Evolutionary conservation across 2,329 filamentous ascomycete species (phyloP).

Genomic region (Botrytis squamosa): DNA sequence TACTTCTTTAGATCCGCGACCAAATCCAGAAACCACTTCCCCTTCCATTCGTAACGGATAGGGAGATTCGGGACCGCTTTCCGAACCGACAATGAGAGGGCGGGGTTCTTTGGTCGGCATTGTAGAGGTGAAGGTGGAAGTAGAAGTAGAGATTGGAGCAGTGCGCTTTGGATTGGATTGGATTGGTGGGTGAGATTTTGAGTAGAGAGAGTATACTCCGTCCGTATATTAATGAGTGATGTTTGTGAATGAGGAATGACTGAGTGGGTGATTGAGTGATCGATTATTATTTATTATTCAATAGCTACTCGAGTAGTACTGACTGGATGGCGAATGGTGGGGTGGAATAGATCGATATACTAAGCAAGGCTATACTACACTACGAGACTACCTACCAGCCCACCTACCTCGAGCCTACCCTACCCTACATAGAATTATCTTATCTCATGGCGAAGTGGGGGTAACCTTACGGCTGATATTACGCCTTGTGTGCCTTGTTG

Average conservation of each 20-base stretch:
- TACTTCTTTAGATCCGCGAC: conserved; percentile 89
- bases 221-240: neutral
- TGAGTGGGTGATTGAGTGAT: neutral
- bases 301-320: neutral
- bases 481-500: neutral
- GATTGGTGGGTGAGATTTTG: neutral
- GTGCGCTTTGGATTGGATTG: neutral
- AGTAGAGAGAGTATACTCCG: neutral
- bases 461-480: neutral
- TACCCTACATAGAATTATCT: neutral
- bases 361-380: conserved; percentile 6
- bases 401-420: no score
- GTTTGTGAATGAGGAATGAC: neutral
- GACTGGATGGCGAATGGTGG: neutral
- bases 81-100: conserved; percentile 69
- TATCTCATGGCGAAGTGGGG: neutral
- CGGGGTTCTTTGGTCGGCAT: conserved; percentile 42
- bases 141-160: neutral
- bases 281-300: neutral
- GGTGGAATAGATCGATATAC: neutral
- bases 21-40: conserved; percentile 88
- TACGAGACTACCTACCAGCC: no score
- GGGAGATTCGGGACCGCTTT: conserved; percentile 70
- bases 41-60: conserved; percentile 84
- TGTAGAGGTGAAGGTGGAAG: no score